These are phyloP conservation scores for Paramecium tetraurelia DNA, from an alignment of 73 alveolate species.

Conservation along the genomic window DNA sequence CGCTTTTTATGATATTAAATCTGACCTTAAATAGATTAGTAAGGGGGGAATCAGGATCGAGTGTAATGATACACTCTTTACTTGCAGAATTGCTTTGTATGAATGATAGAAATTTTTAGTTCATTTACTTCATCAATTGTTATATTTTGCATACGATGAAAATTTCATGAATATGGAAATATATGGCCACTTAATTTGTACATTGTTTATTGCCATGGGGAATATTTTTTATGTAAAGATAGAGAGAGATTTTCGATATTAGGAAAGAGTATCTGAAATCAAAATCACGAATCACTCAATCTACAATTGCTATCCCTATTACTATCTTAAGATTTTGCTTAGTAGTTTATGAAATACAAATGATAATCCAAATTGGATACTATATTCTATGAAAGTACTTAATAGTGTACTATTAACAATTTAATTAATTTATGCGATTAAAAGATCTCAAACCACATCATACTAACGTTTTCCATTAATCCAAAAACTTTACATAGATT, in stretches of 20 bases:
- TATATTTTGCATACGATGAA: neutral
- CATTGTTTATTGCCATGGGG: neutral
- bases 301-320: neutral
- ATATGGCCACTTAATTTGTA: neutral
- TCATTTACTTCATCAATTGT: neutral
- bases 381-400: neutral
- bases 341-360: neutral
- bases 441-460: neutral
- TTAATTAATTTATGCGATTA: neutral
- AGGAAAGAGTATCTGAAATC: neutral
- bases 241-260: neutral
- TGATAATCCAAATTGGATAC: neutral
- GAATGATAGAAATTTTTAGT: neutral
- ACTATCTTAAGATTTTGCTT: neutral
- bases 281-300: neutral
- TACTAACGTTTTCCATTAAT: neutral
- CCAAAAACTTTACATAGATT: neutral
- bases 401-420: neutral
- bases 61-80: neutral
- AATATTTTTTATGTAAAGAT: neutral
- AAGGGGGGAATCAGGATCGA: neutral
- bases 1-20: neutral
- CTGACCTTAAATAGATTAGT: neutral
- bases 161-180: neutral
- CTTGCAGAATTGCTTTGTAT: neutral